Base-by-base conservation (phyloP, 2,329 filamentous ascomycete species). In the Amesomyces nigricolor region DNA sequence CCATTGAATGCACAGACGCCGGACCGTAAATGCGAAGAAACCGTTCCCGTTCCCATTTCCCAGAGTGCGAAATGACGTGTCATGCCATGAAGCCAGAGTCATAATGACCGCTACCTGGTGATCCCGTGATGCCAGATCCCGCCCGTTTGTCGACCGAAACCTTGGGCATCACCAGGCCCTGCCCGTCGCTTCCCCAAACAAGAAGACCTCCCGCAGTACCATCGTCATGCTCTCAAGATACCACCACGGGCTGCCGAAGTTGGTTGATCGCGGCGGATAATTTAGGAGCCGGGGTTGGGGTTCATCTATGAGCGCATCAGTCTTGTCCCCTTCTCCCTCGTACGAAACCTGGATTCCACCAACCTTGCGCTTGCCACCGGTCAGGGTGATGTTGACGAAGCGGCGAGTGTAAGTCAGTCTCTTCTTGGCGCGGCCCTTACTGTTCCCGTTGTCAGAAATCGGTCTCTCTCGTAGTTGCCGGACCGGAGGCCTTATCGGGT, bases 341-440 rank as follows among this genome's bases (percentile, higher is more conserved):
- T 32, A 16, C 16, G 10, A 17, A 35, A 35, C 5, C 14, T 10
- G 45, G 19, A 37, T 3, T 59, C 65, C 78, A 73, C 76, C 57
- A 26, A 95, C 90, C 90, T 96, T 96, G 79, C 92, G 84, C 91
- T 97, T 97, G 81, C 92, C 92, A 77, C 91, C 91, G 66, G 66
- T 95, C 80, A 96, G 83, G 72, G 89, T 95, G 74, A 97, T 91
- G 81, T 97, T 97, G 69, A 97, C 91, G 82, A 97, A 97, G 71
- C 92, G 91, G 76, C 92, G 89, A 70, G 91, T 96, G 86, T 96
- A 96, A 75, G 83, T 86, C 75, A 95, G 85, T 73, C 92, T 86
- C 91, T 97, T 97, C 81, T 94, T 90, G 69, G 92, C 92, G 72
- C 92, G 91, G 73, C 92, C 92, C 87, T 96, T 96, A 59, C 61